Conservation (phyloP, 257 asterid species). For the Nyctanthes arbortristis region DNA sequence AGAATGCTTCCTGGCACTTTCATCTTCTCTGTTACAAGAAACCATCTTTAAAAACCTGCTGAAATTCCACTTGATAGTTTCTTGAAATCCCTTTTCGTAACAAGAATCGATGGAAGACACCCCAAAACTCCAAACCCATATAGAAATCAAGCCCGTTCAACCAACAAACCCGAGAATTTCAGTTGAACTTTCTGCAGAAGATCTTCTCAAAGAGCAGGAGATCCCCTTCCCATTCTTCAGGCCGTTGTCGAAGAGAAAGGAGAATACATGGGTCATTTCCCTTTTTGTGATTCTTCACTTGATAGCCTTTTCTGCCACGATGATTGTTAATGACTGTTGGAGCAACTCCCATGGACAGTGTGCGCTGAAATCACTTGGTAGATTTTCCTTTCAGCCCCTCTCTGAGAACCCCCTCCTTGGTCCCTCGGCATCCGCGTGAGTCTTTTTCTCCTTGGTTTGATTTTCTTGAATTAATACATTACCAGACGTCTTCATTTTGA, state of each 20-base stretch:
- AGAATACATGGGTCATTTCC: constrained; percentile 75
- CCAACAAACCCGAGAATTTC: constrained; percentile 35
- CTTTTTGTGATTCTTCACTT: constrained; percentile 70
- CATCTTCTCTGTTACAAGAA: too few species aligned
- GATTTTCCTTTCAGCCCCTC: constrained; percentile 83
- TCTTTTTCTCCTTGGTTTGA: constrained; percentile 10
- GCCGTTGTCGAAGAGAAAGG: constrained; percentile 61
- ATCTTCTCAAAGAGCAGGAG: constrained; percentile 46
- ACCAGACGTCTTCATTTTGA: not conserved
- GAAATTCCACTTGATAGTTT: not conserved
- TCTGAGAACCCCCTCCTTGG: constrained; percentile 83
- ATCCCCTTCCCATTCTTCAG: constrained; percentile 71
- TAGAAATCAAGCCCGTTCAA: constrained; percentile 42
- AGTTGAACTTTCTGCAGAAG: constrained; percentile 49
- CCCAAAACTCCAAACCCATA: constrained; percentile 33
- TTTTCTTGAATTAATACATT: not conserved
- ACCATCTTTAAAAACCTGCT: not conserved
- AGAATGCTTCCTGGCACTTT: too few species aligned
- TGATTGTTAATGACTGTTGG: constrained; percentile 79
- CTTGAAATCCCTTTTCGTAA: constrained; percentile 5
- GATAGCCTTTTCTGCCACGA: constrained; percentile 59
- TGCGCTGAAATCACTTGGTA: constrained; percentile 54
- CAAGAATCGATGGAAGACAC: constrained; percentile 18
- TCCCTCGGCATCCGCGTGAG: constrained; percentile 92
- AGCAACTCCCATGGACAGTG: constrained; percentile 64